A percentile compares a stretch with the other conserved stretches of the same genome.
These are phyloP conservation scores for Herpetomonas muscarum DNA, from an alignment of 208 protist genomes.

Conservation along the genomic window DNA sequence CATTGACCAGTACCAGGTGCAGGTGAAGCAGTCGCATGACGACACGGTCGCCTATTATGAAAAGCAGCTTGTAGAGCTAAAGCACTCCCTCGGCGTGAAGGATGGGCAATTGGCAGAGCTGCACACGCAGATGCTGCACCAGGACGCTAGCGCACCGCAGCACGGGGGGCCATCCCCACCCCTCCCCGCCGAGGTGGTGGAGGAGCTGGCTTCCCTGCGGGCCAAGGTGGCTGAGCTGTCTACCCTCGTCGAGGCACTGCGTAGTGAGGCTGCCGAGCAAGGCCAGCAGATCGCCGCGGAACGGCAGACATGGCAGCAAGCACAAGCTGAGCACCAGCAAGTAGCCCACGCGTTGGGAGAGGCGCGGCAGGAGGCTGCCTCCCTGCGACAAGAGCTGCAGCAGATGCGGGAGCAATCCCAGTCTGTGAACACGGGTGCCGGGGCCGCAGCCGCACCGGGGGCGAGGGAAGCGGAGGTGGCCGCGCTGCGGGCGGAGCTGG, in stretches of 20 bases:
- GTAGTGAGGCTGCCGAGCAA: too few species aligned
- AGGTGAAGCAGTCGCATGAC: slow-evolving; percentile 30
- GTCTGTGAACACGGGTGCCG: too few species aligned
- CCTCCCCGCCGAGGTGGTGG: too few species aligned
- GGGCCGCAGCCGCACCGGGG: slow-evolving; percentile 3
- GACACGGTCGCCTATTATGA: slow-evolving; percentile 49
- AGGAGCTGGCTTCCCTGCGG: too few species aligned
- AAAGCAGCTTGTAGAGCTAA: slow-evolving; percentile 7
- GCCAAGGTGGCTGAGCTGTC: too few species aligned
- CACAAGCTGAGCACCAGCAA: too few species aligned
- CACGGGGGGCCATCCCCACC: neutral
- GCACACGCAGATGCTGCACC: neutral
- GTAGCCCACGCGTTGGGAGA: too few species aligned
- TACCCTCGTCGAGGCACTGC: too few species aligned
- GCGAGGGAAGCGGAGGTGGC: slow-evolving; percentile 2
- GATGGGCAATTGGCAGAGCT: slow-evolving; percentile 2
- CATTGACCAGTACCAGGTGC: slow-evolving; percentile 29
- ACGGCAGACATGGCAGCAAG: too few species aligned
- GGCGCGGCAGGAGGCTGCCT: too few species aligned
- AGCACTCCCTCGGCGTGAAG: neutral
- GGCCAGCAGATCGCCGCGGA: too few species aligned
- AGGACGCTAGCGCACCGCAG: neutral
- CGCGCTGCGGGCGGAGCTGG: slow-evolving; percentile 10
- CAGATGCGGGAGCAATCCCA: slow-evolving; percentile 5
- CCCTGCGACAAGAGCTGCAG: neutral